phyloP scores from a whole-genome alignment of 306 rosid species.

The Mimosa bimucronata region DNA sequence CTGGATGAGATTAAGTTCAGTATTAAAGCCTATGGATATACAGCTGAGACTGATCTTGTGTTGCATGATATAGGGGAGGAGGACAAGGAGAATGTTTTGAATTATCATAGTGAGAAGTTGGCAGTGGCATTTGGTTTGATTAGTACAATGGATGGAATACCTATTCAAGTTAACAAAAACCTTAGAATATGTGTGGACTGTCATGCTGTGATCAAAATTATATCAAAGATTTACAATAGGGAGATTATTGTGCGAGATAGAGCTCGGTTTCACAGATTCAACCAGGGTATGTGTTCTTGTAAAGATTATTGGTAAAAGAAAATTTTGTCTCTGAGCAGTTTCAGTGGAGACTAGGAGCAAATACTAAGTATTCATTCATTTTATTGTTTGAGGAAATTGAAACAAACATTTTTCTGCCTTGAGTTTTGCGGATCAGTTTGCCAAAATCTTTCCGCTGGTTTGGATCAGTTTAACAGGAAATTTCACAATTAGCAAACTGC shows the following conservation, averaged over 20 bases:
- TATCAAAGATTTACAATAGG: conserved; percentile 63
- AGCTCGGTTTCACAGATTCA: conserved; percentile 85
- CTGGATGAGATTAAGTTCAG: conserved; percentile 79
- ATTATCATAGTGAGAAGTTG: conserved; percentile 86
- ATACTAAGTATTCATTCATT: conserved; percentile 1
- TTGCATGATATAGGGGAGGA: conserved; percentile 96
- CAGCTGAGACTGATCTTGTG: conserved; percentile 69
- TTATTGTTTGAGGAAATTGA: conserved; percentile 6
- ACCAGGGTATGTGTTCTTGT: conserved; percentile 79
- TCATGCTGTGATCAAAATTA: conserved; percentile 72
- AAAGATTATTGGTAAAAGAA: conserved; percentile 80
- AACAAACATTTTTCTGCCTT: conserved; percentile 16
- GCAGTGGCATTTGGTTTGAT: conserved; percentile 89
- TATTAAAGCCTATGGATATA: conserved; percentile 61
- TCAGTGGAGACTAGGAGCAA: conserved; percentile 5
- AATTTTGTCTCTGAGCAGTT: background rate
- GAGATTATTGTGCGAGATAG: conserved; percentile 86
- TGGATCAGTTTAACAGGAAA: background rate
- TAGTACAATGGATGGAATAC: conserved; percentile 63
- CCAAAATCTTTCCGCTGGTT: conserved; percentile 17
- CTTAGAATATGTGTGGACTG: conserved; percentile 88
- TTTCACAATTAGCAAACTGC: background rate
- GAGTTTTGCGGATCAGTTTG: background rate
- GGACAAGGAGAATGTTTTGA: conserved; percentile 81
- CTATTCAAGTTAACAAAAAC: conserved; percentile 85